Percentiles rank a stretch among this genome's conserved stretches.
These are phyloP conservation scores for Carallia brachiata DNA, from an alignment of 345 rosid genomes.

Conservation along the genomic window DNA sequence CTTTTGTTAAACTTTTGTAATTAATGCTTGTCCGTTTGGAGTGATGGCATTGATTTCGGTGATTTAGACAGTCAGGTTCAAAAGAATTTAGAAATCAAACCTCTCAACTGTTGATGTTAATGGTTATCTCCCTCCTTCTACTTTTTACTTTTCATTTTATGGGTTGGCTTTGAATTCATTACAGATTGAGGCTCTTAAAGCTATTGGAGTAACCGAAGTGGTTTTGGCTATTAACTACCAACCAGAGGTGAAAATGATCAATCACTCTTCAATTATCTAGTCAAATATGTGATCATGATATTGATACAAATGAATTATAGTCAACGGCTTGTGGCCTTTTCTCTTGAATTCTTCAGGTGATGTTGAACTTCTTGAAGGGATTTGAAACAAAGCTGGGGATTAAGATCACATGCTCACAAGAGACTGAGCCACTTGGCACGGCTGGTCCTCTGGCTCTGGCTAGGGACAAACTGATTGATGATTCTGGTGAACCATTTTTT, in stretches of 20 bases:
- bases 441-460: constrained; percentile 97
- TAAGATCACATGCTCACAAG: constrained; percentile 88
- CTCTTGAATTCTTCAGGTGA: constrained; percentile 45
- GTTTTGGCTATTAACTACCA: constrained; percentile 93
- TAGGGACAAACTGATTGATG: constrained; percentile 75
- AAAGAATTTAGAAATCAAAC: background rate
- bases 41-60: background rate
- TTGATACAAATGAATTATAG: background rate
- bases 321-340: background rate
- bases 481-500: constrained; percentile 79
- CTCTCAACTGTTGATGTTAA: background rate
- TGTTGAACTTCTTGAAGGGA: constrained; percentile 83
- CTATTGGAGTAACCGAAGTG: constrained; percentile 86
- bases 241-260: constrained; percentile 57
- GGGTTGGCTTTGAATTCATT: constrained; percentile 6
- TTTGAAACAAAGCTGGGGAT: constrained; percentile 77
- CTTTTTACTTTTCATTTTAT: background rate
- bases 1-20: background rate
- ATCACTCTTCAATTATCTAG: background rate
- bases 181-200: constrained; percentile 94
- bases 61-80: background rate
- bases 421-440: constrained; percentile 92
- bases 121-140: background rate
- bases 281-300: background rate
- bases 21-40: background rate